Evolutionary conservation across 306 rosid genomes (phyloP).

Genomic region (Lotus japonicus): DNA sequence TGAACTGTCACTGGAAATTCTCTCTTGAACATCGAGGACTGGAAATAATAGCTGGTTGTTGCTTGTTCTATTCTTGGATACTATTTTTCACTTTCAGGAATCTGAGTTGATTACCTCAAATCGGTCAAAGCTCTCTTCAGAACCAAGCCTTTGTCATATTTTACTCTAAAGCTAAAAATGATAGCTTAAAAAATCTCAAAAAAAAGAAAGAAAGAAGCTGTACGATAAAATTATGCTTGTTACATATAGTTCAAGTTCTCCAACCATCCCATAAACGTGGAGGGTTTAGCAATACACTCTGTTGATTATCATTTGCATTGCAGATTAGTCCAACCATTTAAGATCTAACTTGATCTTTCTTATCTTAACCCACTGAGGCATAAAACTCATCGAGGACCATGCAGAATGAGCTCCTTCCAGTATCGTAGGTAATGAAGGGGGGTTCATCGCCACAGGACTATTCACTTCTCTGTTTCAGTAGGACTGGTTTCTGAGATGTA

Average conservation of each 20-base stretch:
- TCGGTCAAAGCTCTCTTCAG: neutral
- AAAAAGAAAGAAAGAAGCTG: neutral
- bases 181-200: neutral
- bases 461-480: conserved; percentile 40
- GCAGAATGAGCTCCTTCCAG: neutral
- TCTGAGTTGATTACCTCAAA: neutral
- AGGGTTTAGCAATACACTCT: neutral
- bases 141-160: neutral
- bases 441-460: neutral
- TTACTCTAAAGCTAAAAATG: neutral
- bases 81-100: neutral
- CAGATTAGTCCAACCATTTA: neutral
- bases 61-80: neutral
- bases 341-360: neutral
- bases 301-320: conserved; percentile 5
- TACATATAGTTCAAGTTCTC: neutral
- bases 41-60: neutral
- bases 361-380: neutral
- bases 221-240: no score
- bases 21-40: conserved; percentile 1
- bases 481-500: conserved; percentile 64
- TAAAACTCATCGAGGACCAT: neutral
- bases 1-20: neutral
- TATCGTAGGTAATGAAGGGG: neutral
- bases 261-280: neutral